These are phyloP conservation scores for Clavispora santaluciae DNA, from an alignment of 805 yeast genomes.

Conservation along the genomic window DNA sequence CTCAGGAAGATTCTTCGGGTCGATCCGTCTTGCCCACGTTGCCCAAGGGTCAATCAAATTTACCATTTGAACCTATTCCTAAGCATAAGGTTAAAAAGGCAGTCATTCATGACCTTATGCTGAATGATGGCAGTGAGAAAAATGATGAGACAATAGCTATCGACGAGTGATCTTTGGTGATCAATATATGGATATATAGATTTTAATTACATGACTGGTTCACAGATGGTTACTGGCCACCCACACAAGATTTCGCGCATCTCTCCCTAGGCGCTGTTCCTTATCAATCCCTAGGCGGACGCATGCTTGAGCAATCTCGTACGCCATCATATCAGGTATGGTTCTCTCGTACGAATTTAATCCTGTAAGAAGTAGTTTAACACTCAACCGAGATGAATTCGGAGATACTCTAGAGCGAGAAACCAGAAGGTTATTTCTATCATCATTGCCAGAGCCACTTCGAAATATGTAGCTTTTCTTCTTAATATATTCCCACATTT, in stretches of 20 bases:
- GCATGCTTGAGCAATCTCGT: constrained; percentile 32
- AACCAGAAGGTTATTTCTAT: neutral
- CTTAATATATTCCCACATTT: constrained; percentile 36
- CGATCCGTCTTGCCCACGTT: constrained; percentile 10
- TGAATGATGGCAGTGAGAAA: constrained; percentile 14
- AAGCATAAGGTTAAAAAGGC: constrained; percentile 24
- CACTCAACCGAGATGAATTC: constrained; percentile 19
- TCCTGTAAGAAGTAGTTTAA: constrained; percentile 31
- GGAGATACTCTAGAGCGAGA: constrained; percentile 7
- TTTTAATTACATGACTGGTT: constrained; percentile 13
- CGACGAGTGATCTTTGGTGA: constrained; percentile 2
- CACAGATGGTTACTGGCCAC: constrained; percentile 15
- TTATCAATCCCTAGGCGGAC: constrained; percentile 21
- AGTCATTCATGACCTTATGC: constrained; percentile 30
- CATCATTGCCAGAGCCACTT: no score
- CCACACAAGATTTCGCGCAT: constrained; percentile 27
- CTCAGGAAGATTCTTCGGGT: neutral
- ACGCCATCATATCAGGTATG: constrained; percentile 36
- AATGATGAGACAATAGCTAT: constrained; percentile 8
- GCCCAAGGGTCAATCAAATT: constrained; percentile 40
- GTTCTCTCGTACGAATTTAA: constrained; percentile 35
- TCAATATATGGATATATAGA: constrained; percentile 1
- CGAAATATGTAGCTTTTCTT: constrained; percentile 1
- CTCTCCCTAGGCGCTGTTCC: constrained; percentile 16
- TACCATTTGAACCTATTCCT: constrained; percentile 20